Conservation (phyloP, 2,329 filamentous ascomycete species). For the Claviceps citrina region DNA sequence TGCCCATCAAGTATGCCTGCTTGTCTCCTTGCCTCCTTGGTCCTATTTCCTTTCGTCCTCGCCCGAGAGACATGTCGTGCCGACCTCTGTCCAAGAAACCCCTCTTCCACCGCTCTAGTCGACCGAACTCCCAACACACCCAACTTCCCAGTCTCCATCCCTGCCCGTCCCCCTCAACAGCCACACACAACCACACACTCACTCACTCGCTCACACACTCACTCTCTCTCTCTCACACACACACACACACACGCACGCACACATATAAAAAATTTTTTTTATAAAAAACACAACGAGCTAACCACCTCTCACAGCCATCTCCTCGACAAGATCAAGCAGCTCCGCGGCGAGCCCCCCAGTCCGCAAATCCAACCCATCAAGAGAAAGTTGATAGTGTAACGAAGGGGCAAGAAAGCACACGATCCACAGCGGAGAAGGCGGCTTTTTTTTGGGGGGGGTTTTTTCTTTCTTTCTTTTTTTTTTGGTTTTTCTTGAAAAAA, state of each 20-base stretch:
- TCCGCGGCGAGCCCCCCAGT: slow-evolving; percentile 19
- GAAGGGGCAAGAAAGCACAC: background rate
- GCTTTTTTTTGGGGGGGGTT: too few species aligned
- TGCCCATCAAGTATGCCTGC: slow-evolving; percentile 40
- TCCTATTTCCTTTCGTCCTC: too few species aligned
- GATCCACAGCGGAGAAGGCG: background rate
- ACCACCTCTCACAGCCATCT: slow-evolving; percentile 33
- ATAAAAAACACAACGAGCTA: too few species aligned
- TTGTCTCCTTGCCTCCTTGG: slow-evolving; percentile 18
- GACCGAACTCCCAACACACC: slow-evolving; percentile 10
- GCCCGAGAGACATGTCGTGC: too few species aligned
- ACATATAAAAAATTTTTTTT: too few species aligned
- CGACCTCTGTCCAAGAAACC: slow-evolving; percentile 7
- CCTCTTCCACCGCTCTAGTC: slow-evolving; percentile 13
- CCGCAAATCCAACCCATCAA: slow-evolving; percentile 29
- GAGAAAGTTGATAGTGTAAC: slow-evolving; percentile 25
- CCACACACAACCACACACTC: too few species aligned
- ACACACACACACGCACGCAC: too few species aligned
- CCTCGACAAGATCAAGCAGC: slow-evolving; percentile 37
- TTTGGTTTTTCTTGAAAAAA: too few species aligned
- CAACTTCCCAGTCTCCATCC: slow-evolving; percentile 9
- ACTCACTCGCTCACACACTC: too few species aligned
- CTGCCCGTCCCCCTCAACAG: slow-evolving; percentile 9
- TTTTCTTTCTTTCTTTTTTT: background rate
- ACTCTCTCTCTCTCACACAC: too few species aligned